Evolutionary conservation across 495 filamentous ascomycete genomes (phyloP), one percentile per base, ranked within the genome.

Genomic region (Talaromyces ruber): DNA sequence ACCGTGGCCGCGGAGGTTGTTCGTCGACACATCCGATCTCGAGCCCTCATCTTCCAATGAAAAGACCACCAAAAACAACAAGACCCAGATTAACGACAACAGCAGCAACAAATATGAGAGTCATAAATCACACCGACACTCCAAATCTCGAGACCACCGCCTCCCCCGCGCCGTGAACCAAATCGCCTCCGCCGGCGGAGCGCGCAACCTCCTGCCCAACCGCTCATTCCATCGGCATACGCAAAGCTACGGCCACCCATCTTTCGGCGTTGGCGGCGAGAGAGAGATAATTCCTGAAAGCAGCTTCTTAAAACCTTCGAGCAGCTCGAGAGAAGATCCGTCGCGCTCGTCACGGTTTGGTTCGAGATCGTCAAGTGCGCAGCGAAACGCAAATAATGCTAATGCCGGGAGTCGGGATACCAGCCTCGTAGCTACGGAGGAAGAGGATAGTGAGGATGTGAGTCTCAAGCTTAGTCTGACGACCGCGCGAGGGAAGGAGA

Each of bases 161-260:
- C 61, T 78, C 7, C 71, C 73, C 4, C 74, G 70, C 21, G 74
- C 66, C 25, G 78, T 77, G 72, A 77, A 68, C 58, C 69, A 72
- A 11, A 63, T 74, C n/a, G 63, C 72, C 4, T 72, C 74, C 6
- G 74, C 74, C 5, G 66, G 73, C 11, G 70, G 69, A 34, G 71
- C 70, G 8, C 64, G 72, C 6, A 73, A 69, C 0, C 64, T 76
- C n/a, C 61, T 78, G 6, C 75, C 71, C 9, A 72, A 70, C 24
- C 21, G 59, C 28, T 51, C 39, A 8, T 39, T 45, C 26, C 29
- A 30, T 12, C 54, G 54, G 0, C 54, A 57, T 3, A 28, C 22
- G 2, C 51, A 54, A 25, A 28, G 51, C 9, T 24, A 54, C 22
- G 45, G 45, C 11, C n/a, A 51, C n/a, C 51, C 51, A 3, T 54